phyloP scores from a whole-genome alignment of 129 eudicot genomes.

The Ambrosia artemisiifolia region DNA sequence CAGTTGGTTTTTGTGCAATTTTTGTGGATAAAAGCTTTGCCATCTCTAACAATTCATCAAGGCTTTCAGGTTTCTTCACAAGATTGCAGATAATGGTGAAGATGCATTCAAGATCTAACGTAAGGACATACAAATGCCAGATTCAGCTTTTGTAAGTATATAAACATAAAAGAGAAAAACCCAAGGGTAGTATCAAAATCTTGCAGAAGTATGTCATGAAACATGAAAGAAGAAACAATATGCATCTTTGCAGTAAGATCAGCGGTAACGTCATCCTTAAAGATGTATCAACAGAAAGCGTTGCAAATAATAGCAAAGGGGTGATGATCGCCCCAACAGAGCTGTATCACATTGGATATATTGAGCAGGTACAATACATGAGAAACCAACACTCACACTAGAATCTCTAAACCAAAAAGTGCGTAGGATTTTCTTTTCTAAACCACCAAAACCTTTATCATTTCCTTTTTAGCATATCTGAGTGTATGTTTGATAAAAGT shows the following conservation, averaged over 20 bases:
- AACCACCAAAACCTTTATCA: background rate
- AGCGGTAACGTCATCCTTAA: background rate
- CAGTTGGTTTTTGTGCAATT: conserved; percentile 65
- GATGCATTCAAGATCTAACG: conserved; percentile 75
- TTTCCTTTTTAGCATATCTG: background rate
- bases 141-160: background rate
- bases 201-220: conserved; percentile 1
- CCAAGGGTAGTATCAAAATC: background rate
- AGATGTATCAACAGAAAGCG: background rate
- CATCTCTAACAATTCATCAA: conserved; percentile 74
- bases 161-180: background rate
- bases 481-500: background rate
- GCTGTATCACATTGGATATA: background rate
- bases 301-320: background rate
- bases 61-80: conserved; percentile 73
- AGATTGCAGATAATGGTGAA: conserved; percentile 85
- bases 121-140: conserved; percentile 2
- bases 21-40: conserved; percentile 74
- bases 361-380: background rate
- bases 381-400: conserved; percentile 2
- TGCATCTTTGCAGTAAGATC: background rate
- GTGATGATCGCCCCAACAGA: background rate
- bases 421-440: background rate
- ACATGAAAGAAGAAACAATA: background rate
- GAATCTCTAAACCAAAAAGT: background rate